phyloP scores from a whole-genome alignment of 2,329 filamentous ascomycete genomes.

The Bipolaris zeicola region DNA sequence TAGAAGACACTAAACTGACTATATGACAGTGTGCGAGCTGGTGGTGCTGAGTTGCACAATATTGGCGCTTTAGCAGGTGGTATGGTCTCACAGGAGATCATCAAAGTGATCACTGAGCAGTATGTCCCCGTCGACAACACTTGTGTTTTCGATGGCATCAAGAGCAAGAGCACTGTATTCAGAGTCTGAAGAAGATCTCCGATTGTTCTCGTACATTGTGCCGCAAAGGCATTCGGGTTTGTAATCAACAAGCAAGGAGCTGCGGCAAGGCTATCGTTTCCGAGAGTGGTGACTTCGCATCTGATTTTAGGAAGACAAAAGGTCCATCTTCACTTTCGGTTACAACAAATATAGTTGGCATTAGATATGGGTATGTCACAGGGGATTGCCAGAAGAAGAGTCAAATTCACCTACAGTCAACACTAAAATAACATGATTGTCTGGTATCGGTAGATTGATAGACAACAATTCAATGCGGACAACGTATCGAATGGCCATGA shows the following conservation, averaged over 20 bases:
- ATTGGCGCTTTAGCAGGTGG: slow-evolving; percentile 86
- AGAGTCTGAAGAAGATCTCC: slow-evolving; percentile 40
- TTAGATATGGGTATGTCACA: not conserved
- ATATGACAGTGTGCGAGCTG: slow-evolving; percentile 66
- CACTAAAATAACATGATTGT: not conserved
- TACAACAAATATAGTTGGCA: not conserved
- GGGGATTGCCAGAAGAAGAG: not conserved
- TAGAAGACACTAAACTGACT: slow-evolving; percentile 10
- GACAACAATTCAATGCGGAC: not conserved
- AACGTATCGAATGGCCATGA: not conserved
- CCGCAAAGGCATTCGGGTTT: not conserved
- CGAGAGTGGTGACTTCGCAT: not conserved
- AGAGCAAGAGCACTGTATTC: slow-evolving; percentile 61
- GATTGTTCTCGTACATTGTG: not conserved
- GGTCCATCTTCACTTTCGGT: not conserved
- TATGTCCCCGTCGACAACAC: slow-evolving; percentile 69
- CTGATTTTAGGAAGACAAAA: not conserved
- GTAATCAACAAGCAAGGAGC: not conserved
- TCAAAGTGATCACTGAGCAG: slow-evolving; percentile 80
- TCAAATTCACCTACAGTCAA: not conserved
- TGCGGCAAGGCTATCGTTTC: not conserved
- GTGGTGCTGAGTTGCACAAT: slow-evolving; percentile 89
- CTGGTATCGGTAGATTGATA: not conserved
- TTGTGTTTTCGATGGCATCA: slow-evolving; percentile 66
- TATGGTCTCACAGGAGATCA: slow-evolving; percentile 94